phyloP scores from a whole-genome alignment of 2,329 filamentous ascomycete species.

The Metarhizium robertsii region DNA sequence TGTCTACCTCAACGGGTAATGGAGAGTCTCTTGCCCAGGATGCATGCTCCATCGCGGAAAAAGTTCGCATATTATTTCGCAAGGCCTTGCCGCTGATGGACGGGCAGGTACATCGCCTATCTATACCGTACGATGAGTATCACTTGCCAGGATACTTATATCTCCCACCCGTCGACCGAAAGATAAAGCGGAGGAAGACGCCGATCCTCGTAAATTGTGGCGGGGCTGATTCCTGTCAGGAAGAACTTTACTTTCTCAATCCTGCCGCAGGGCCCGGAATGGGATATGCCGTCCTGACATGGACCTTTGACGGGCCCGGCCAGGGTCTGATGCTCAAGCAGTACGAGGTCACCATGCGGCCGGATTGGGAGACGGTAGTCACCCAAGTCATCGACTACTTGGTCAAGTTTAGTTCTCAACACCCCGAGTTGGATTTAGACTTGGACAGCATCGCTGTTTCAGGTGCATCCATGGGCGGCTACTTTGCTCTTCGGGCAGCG shows the following conservation, averaged over 20 bases:
- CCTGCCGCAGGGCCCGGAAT: conserved; percentile 14
- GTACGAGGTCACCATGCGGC: conserved; percentile 19
- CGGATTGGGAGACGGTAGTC: conserved; percentile 28
- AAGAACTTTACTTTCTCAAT: conserved; percentile 30
- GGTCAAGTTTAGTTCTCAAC: conserved; percentile 3
- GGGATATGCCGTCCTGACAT: conserved; percentile 34
- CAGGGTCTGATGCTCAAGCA: conserved; percentile 28
- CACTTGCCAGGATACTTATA: conserved; percentile 27
- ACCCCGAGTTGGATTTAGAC: conserved; percentile 24
- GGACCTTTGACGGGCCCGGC: conserved; percentile 36
- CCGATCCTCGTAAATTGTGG: conserved; percentile 25
- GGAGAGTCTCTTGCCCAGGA: too few species aligned
- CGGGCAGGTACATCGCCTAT: too few species aligned
- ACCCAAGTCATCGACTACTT: conserved; percentile 22
- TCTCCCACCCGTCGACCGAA: conserved; percentile 17
- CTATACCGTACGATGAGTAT: too few species aligned
- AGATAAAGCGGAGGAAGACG: conserved; percentile 15
- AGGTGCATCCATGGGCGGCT: conserved; percentile 34
- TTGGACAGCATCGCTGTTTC: conserved; percentile 23
- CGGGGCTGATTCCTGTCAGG: conserved; percentile 27
- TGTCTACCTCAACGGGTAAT: not conserved
- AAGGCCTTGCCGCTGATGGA: not conserved
- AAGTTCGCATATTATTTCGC: not conserved
- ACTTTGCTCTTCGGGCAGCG: conserved; percentile 33
- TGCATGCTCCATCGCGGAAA: not conserved